phyloP scores from a whole-genome alignment of 2,329 filamentous ascomycete genomes.

The Aureobasidium lini region DNA sequence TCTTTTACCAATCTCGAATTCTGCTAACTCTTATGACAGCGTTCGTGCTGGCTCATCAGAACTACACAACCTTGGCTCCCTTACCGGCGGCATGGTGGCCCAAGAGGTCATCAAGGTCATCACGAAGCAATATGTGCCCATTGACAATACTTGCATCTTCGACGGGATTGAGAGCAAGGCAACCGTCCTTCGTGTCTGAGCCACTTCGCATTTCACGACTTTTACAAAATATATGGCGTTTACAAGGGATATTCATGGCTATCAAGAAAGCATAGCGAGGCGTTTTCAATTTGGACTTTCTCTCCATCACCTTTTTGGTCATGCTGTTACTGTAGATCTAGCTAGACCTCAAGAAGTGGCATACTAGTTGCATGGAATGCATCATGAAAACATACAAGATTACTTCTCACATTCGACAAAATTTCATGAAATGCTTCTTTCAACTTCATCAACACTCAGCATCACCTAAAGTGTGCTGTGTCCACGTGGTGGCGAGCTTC shows the following conservation, averaged over 20 bases:
- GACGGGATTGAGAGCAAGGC: conserved; percentile 53
- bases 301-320: too few relatives aligned
- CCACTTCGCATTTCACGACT: background rate
- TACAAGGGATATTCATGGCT: background rate
- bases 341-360: too few relatives aligned
- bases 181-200: conserved; percentile 35
- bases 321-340: too few relatives aligned
- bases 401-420: too few relatives aligned
- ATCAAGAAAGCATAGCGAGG: conserved; percentile 9
- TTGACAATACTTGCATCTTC: conserved; percentile 57
- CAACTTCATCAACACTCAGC: too few relatives aligned
- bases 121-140: conserved; percentile 58
- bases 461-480: too few relatives aligned
- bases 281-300: background rate
- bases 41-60: conserved; percentile 75
- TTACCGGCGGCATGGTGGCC: conserved; percentile 87
- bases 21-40: conserved; percentile 25
- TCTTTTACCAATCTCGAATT: background rate
- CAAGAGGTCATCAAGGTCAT: conserved; percentile 92
- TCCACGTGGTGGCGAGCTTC: too few relatives aligned
- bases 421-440: too few relatives aligned
- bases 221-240: background rate
- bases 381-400: too few relatives aligned
- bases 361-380: too few relatives aligned
- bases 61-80: conserved; percentile 82